A percentile compares a stretch with the other conserved stretches of the same genome.
phyloP scores from a whole-genome alignment of 2,329 filamentous ascomycete genomes.

The Aspergillus quadricinctus region DNA sequence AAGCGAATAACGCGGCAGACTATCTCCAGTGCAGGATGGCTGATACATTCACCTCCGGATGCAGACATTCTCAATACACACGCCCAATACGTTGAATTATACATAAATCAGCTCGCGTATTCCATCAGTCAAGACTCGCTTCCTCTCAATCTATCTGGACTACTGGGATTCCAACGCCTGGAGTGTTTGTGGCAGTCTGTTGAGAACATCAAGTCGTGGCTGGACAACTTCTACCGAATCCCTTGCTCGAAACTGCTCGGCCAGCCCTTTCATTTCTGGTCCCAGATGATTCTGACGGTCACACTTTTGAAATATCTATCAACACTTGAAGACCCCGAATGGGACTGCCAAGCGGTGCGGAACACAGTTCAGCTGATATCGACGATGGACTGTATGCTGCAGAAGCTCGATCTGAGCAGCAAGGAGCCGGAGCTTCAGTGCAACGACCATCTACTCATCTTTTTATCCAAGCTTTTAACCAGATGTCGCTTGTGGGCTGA shows the following conservation, averaged over 20 bases:
- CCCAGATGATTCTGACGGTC: conserved; percentile 33
- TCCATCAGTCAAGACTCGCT: conserved; percentile 17
- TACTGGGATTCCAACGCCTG: conserved; percentile 28
- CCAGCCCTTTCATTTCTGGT: conserved; percentile 36
- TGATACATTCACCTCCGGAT: conserved; percentile 6
- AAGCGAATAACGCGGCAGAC: background rate
- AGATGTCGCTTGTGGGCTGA: conserved; percentile 20
- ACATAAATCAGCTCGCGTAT: conserved; percentile 26
- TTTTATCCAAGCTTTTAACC: conserved; percentile 22
- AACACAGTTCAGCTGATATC: conserved; percentile 27
- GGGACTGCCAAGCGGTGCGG: conserved; percentile 35
- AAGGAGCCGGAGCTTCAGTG: conserved; percentile 26
- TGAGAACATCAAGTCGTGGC: conserved; percentile 31
- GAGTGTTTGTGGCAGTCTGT: conserved; percentile 33
- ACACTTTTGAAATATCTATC: conserved; percentile 35
- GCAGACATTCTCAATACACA: conserved; percentile 26
- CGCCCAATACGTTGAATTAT: conserved; percentile 24
- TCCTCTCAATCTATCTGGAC: conserved; percentile 6
- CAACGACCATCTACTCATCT: conserved; percentile 24
- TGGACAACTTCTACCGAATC: conserved; percentile 28
- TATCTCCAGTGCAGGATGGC: background rate
- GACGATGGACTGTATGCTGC: conserved; percentile 27
- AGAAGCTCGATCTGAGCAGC: conserved; percentile 23
- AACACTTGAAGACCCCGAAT: conserved; percentile 35
- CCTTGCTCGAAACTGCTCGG: conserved; percentile 22